Evolutionary conservation across 2,329 filamentous ascomycete species (phyloP).

Genomic region (Monascus ruber): DNA sequence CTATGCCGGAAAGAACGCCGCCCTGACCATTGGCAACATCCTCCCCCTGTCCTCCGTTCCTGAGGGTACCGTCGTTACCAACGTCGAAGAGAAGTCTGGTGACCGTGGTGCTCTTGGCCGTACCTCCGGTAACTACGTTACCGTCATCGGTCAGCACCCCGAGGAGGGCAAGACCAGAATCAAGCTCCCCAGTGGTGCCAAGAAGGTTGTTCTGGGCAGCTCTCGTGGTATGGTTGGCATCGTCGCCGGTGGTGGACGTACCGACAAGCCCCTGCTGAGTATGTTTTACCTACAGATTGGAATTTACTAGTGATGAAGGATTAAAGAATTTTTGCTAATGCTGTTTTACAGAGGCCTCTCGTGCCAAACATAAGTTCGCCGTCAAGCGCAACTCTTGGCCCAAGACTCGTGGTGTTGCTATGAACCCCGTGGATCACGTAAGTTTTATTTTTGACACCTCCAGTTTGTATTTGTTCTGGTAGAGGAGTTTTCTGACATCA

Average conservation of each 20-base stretch:
- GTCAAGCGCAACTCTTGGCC: constrained; percentile 99
- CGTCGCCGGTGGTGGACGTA: constrained; percentile 97
- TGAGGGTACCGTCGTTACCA: constrained; percentile 98
- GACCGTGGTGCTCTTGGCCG: constrained; percentile 93
- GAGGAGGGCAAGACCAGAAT: constrained; percentile 99
- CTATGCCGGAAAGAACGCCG: constrained; percentile 99
- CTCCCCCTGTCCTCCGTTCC: constrained; percentile 89
- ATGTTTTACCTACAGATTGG: constrained; percentile 18
- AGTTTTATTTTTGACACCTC: constrained; percentile 15
- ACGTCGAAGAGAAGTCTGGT: constrained; percentile 98
- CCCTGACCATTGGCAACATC: constrained; percentile 93
- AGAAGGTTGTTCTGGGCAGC: constrained; percentile 93
- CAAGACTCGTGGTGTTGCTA: constrained; percentile 99
- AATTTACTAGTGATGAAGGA: constrained; percentile 2
- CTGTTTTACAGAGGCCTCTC: constrained; percentile 69
- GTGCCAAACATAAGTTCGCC: constrained; percentile 99
- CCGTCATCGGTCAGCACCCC: constrained; percentile 92
- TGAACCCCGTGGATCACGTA: constrained; percentile 99
- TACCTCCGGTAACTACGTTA: constrained; percentile 99
- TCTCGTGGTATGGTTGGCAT: constrained; percentile 99
- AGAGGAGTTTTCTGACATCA: constrained; percentile 9
- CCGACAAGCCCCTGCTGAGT: constrained; percentile 98
- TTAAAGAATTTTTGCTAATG: constrained; percentile 27
- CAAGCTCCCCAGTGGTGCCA: constrained; percentile 97
- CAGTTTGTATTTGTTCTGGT: background rate